These are phyloP conservation scores for Starmerella riodocensis DNA, from an alignment of 805 yeast genomes.

Conservation along the genomic window DNA sequence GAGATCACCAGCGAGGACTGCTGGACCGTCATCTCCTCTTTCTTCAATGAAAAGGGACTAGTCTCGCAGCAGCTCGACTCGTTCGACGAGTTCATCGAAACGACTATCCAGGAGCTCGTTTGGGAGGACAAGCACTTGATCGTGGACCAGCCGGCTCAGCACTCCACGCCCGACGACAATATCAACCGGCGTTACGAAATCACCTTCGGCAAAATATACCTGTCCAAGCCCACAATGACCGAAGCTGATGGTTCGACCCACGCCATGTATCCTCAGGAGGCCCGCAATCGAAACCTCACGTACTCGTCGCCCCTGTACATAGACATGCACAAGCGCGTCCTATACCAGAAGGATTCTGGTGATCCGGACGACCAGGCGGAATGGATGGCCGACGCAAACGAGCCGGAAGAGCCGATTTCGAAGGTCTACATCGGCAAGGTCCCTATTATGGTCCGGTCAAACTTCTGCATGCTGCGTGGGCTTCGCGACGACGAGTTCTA, in stretches of 20 bases:
- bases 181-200: slow-evolving; percentile 88
- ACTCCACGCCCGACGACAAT: slow-evolving; percentile 78
- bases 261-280: slow-evolving; percentile 96
- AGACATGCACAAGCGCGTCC: slow-evolving; percentile 83
- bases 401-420: slow-evolving; percentile 57
- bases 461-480: slow-evolving; percentile 84
- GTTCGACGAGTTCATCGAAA: slow-evolving; percentile 92
- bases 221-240: slow-evolving; percentile 94
- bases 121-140: slow-evolving; percentile 90
- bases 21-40: slow-evolving; percentile 95
- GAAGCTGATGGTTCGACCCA: slow-evolving; percentile 99
- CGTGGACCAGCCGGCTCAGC: slow-evolving; percentile 96
- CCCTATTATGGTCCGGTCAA: slow-evolving; percentile 94
- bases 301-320: slow-evolving; percentile 93
- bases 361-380: slow-evolving; percentile 34
- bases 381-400: slow-evolving; percentile 47
- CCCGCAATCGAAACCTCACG: slow-evolving; percentile 87
- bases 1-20: slow-evolving; percentile 95
- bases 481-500: slow-evolving; percentile 86
- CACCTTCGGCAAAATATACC: slow-evolving; percentile 92
- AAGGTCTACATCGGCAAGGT: slow-evolving; percentile 91
- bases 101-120: slow-evolving; percentile 91
- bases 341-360: slow-evolving; percentile 27
- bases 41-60: slow-evolving; percentile 89
- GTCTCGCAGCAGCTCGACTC: slow-evolving; percentile 98